Evolutionary conservation across 1,139 yeast species (phyloP), one percentile per base, ranked within the genome.

Genomic region (Geotrichum fermentans): DNA sequence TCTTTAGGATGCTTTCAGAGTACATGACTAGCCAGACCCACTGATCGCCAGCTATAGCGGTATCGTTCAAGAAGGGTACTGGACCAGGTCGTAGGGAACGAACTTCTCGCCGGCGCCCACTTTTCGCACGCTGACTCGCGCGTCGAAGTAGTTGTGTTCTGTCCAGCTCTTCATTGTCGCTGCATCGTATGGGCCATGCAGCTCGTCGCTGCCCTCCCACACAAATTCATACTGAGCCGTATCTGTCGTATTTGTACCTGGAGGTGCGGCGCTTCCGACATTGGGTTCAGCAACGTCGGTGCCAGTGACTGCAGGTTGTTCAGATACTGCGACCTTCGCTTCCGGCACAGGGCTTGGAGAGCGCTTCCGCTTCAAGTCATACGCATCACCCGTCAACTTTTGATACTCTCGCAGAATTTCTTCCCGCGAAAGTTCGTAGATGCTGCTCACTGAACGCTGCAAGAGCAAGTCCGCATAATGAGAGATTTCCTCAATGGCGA

Each of bases 151-250:
- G 10, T 68, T 66, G 46, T 66, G 63, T 1, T 71, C 70, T 45
- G 73, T 73, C 92, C 92, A 83, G 52, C 75, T 75, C 2, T 56
- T 56, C 78, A 83, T 82, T 53, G 82, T 82, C 37, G 69, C 69
- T 1, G 68, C 56, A 0, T 82, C 67, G 59, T 71, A 81, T 0
- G 88, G 86, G 0, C 90, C 90, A 59, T 80, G 74, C 0, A 80
- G 58, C 24, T 70, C 72, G 2, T 69, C 70, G 37, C 68, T 72
- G 1, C 73, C 80, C 4, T 62, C 58, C 88, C 89, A 83, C 55
- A 73, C 69, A 60, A 79, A 83, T 55, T 79, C 80, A 87, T 87
- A 83, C 21, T 67, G 55, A 53, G 10, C 48, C 47, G 24, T 50
- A 46, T 29, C 18, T n/a, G 6, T 13, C 28, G 13, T 11, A 7